Conservation (phyloP, 192 early-diverging fungal genomes). For the Jimgerdemannia lactiflua region DNA sequence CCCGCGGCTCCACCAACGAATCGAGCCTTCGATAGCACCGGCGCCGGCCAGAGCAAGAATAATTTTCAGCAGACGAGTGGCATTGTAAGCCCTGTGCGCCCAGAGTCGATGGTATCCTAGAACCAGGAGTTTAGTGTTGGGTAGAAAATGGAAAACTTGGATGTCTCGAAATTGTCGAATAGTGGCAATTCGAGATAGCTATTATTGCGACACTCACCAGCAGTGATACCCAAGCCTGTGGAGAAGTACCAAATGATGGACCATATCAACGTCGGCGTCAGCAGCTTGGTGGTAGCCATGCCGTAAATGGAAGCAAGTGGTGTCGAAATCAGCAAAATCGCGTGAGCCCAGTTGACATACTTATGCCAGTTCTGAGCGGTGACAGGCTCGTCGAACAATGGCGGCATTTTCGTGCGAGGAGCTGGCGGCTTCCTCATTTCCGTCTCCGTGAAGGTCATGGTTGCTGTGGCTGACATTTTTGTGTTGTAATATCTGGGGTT, state of each 20-base stretch:
- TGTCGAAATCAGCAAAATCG: slow-evolving; percentile 57
- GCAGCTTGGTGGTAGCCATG: slow-evolving; percentile 64
- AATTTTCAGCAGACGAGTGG: slow-evolving; percentile 56
- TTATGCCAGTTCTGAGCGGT: slow-evolving; percentile 53
- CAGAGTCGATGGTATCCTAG: slow-evolving; percentile 82
- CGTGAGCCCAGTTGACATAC: slow-evolving; percentile 69
- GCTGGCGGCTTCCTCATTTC: slow-evolving; percentile 28
- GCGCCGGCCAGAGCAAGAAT: slow-evolving; percentile 64
- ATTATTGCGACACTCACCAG: slow-evolving; percentile 46
- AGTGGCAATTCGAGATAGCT: not conserved
- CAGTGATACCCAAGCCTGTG: slow-evolving; percentile 88
- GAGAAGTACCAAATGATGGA: slow-evolving; percentile 67
- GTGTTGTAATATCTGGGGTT: too few relatives aligned
- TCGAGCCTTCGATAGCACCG: slow-evolving; percentile 78
- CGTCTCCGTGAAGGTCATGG: slow-evolving; percentile 18
- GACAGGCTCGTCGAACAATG: slow-evolving; percentile 36
- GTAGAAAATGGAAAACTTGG: not conserved
- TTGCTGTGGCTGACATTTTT: not conserved
- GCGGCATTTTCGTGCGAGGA: slow-evolving; percentile 16
- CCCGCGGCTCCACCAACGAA: slow-evolving; percentile 84
- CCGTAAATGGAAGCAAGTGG: slow-evolving; percentile 85
- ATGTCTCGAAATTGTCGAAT: not conserved
- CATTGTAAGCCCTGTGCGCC: slow-evolving; percentile 77
- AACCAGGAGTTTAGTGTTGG: not conserved
- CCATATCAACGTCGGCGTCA: slow-evolving; percentile 69